A percentile compares a stretch with the other conserved stretches of the same genome.
Conservation (phyloP, 805 yeast species). For the Saccharomyces paradoxus region DNA sequence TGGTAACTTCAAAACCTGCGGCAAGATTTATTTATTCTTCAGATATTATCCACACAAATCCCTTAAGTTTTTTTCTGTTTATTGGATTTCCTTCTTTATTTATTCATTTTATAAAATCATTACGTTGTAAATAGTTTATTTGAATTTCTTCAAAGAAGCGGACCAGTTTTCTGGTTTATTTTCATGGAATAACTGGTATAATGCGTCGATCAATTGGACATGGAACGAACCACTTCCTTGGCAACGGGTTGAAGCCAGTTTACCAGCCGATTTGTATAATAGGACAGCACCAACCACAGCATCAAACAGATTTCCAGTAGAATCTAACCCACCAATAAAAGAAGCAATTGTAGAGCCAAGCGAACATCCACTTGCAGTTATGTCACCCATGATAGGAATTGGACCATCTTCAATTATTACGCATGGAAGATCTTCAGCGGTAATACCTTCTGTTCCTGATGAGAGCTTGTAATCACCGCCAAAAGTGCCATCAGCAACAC, state of each 20-base stretch:
- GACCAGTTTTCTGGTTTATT: conserved; percentile 24
- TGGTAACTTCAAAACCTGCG: not conserved
- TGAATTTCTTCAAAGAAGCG: conserved; percentile 8
- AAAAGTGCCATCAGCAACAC: conserved; percentile 40
- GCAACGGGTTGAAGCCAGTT: conserved; percentile 36
- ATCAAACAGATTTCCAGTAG: conserved; percentile 29
- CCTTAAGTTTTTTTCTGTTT: not conserved
- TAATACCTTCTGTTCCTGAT: conserved; percentile 10
- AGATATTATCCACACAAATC: not conserved
- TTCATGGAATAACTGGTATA: conserved; percentile 19
- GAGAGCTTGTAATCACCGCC: conserved; percentile 18
- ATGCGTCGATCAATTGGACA: conserved; percentile 24
- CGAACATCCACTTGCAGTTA: conserved; percentile 82
- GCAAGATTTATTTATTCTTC: not conserved
- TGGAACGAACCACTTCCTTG: conserved; percentile 33
- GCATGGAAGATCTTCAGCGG: conserved; percentile 21
- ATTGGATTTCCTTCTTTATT: not conserved
- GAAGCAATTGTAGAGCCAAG: conserved; percentile 66
- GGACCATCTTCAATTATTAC: conserved; percentile 45
- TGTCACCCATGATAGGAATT: conserved; percentile 48
- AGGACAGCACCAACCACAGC: conserved; percentile 50
- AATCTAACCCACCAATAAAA: conserved; percentile 40
- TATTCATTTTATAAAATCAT: not conserved
- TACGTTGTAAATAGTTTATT: conserved; percentile 10
- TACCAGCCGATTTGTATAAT: conserved; percentile 57